Conservation (phyloP, 169 alveolate genomes). For the Plasmodium adleri region DNA sequence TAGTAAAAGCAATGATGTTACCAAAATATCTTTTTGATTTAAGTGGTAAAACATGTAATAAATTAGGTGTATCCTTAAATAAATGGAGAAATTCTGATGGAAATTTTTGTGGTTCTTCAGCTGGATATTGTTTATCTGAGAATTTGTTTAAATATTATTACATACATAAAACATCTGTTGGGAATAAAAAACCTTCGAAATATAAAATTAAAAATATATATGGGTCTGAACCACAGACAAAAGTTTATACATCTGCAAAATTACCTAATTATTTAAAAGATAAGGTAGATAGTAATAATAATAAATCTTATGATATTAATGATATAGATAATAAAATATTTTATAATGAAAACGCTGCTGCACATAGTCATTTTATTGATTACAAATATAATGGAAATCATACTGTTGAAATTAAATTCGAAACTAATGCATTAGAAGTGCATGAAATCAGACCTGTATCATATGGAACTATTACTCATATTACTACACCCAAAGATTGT, state of each 20-base stretch:
- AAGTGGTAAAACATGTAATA: constrained; percentile 71
- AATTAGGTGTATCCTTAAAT: constrained; percentile 66
- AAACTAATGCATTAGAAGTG: constrained; percentile 61
- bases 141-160: constrained; percentile 44
- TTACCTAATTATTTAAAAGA: constrained; percentile 63
- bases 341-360: constrained; percentile 41
- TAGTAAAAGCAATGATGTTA: constrained; percentile 65
- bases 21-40: constrained; percentile 68
- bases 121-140: constrained; percentile 49
- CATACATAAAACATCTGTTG: constrained; percentile 25
- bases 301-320: constrained; percentile 11
- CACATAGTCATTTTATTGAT: constrained; percentile 69
- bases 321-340: constrained; percentile 66
- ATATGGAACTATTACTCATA: constrained; percentile 64
- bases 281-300: constrained; percentile 3
- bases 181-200: constrained; percentile 25
- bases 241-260: constrained; percentile 6
- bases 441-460: constrained; percentile 71
- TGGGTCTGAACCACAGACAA: constrained; percentile 73
- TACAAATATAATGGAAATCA: constrained; percentile 76
- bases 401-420: constrained; percentile 58
- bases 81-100: constrained; percentile 62
- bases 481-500: constrained; percentile 56
- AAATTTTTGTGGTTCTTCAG: constrained; percentile 26
- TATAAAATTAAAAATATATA: constrained; percentile 67